A percentile compares a stretch with the other conserved stretches of the same genome.
phyloP scores from a whole-genome alignment of 1,284 basidiomycete species.

The Caloboletus inedulis region DNA sequence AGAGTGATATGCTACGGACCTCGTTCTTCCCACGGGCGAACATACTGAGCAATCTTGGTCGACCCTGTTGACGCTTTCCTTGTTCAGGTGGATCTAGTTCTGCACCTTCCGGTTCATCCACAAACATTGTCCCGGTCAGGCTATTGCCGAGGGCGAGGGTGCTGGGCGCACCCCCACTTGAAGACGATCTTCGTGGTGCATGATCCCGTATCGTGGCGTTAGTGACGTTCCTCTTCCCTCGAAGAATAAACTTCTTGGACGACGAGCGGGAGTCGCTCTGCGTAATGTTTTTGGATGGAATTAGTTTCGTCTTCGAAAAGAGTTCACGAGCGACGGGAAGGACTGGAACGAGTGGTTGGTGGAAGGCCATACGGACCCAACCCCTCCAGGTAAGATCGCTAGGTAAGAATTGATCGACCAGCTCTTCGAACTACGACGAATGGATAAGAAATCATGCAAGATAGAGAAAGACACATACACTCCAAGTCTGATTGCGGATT shows the following conservation, averaged over 20 bases:
- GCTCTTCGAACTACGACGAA: slow-evolving; percentile 64
- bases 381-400: slow-evolving; percentile 73
- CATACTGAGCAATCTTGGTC: slow-evolving; percentile 27
- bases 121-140: slow-evolving; percentile 15
- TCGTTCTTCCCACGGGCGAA: slow-evolving; percentile 28
- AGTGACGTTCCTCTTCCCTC: slow-evolving; percentile 18
- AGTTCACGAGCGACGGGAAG: slow-evolving; percentile 72
- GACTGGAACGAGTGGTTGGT: slow-evolving; percentile 70
- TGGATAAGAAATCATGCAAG: slow-evolving; percentile 4
- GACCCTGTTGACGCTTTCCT: slow-evolving; percentile 18
- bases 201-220: slow-evolving; percentile 14
- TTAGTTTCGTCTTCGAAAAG: slow-evolving; percentile 71
- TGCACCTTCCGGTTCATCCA: slow-evolving; percentile 25
- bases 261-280: slow-evolving; percentile 32
- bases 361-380: slow-evolving; percentile 80
- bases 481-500: slow-evolving; percentile 87
- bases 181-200: slow-evolving; percentile 22
- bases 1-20: not conserved
- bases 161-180: slow-evolving; percentile 12
- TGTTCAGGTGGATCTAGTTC: slow-evolving; percentile 7
- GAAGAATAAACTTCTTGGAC: slow-evolving; percentile 25
- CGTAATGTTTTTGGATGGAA: slow-evolving; percentile 43
- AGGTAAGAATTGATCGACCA: slow-evolving; percentile 78
- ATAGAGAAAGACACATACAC: slow-evolving; percentile 46
- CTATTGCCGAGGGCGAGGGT: not conserved